Conservation (phyloP, 1,284 basidiomycete species). For the Apiotrichum sp. region DNA sequence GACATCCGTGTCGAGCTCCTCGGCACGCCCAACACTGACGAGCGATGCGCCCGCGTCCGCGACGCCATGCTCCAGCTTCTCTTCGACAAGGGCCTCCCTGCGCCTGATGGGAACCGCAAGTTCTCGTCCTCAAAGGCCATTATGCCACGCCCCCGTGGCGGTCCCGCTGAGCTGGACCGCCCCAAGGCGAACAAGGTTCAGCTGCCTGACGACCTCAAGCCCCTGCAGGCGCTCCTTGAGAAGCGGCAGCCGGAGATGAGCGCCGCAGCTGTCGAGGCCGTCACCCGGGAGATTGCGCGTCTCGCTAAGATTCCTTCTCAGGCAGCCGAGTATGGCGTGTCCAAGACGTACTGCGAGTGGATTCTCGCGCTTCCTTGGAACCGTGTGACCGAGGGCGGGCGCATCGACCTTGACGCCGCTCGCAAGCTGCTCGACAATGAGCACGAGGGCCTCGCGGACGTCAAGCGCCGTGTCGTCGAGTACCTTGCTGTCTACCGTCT, state of each 20-base stretch:
- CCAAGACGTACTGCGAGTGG: conserved; percentile 42
- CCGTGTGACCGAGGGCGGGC: conserved; percentile 27
- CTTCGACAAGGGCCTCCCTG: conserved; percentile 18
- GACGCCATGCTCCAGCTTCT: conserved; percentile 25
- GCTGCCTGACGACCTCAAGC: conserved; percentile 37
- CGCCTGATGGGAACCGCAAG: conserved; percentile 10
- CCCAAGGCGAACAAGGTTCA: conserved; percentile 6
- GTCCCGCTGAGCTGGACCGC: neutral
- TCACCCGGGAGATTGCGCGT: conserved; percentile 29
- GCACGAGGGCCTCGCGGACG: conserved; percentile 41
- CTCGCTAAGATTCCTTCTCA: conserved; percentile 38
- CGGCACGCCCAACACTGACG: conserved; percentile 29
- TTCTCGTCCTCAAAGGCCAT: conserved; percentile 6
- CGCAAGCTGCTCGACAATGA: conserved; percentile 35
- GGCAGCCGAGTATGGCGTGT: conserved; percentile 40
- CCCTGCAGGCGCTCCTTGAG: conserved; percentile 20
- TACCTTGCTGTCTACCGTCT: conserved; percentile 43
- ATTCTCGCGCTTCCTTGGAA: conserved; percentile 39
- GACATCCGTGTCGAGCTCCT: conserved; percentile 35
- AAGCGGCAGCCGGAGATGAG: conserved; percentile 25
- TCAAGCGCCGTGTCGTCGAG: conserved; percentile 42
- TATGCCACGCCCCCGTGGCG: conserved; percentile 2
- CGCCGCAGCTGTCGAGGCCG: conserved; percentile 21
- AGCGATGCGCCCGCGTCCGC: conserved; percentile 24
- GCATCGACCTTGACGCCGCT: conserved; percentile 31